These are phyloP conservation scores for Yamadazyma atmosphaerica DNA, from an alignment of 1,139 yeast species.

Conservation along the genomic window DNA sequence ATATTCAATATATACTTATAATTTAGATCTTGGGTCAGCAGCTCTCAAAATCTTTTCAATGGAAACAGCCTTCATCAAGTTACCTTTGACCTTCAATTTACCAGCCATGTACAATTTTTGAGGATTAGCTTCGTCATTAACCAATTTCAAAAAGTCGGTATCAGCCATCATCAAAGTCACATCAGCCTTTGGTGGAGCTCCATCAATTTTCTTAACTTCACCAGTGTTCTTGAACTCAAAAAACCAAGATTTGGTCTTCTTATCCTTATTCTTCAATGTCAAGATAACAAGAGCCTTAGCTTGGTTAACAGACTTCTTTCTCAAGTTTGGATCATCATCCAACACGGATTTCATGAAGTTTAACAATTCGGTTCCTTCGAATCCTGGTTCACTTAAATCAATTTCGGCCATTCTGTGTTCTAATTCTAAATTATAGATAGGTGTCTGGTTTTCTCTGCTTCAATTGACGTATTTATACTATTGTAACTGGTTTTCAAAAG, in stretches of 20 bases:
- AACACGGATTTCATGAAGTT: conserved; percentile 24
- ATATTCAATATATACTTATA: conserved; percentile 15
- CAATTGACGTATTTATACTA: no score
- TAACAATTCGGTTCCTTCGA: conserved; percentile 24
- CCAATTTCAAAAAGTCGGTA: conserved; percentile 22
- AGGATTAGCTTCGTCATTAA: conserved; percentile 24
- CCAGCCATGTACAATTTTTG: conserved; percentile 25
- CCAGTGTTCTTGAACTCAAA: conserved; percentile 23
- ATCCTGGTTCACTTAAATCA: conserved; percentile 24
- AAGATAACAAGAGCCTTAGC: conserved; percentile 22
- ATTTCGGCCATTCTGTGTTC: conserved; percentile 11
- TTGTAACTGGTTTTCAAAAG: background rate
- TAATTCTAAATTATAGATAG: background rate
- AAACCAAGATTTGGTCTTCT: conserved; percentile 23
- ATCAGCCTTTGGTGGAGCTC: conserved; percentile 21
- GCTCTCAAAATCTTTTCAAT: conserved; percentile 24
- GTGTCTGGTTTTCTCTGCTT: no score
- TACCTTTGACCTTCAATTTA: conserved; percentile 25
- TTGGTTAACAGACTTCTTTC: conserved; percentile 19
- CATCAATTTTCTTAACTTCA: conserved; percentile 20
- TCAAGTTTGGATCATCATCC: conserved; percentile 22
- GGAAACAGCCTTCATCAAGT: conserved; percentile 25
- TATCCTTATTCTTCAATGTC: conserved; percentile 21
- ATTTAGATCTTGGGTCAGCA: conserved; percentile 25
- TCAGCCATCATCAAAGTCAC: conserved; percentile 22